phyloP scores from a whole-genome alignment of 352 stramenopile genomes.

The Pythium oligandrum region DNA sequence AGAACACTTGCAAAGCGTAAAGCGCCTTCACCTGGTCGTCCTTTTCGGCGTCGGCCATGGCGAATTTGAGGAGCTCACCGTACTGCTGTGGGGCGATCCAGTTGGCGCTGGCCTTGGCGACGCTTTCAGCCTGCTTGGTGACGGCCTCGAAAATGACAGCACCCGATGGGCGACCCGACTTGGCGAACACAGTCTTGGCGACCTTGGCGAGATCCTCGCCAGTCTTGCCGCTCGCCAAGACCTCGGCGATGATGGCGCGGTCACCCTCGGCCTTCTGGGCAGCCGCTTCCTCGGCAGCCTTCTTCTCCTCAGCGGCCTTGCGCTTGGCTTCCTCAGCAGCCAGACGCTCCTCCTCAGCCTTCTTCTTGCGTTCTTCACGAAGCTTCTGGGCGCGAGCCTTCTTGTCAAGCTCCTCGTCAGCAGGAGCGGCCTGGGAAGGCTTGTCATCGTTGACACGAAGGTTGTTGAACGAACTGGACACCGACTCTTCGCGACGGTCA shows the following conservation, averaged over 20 bases:
- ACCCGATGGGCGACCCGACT: slow-evolving; percentile 33
- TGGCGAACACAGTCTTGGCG: slow-evolving; percentile 51
- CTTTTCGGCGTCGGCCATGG: slow-evolving; percentile 42
- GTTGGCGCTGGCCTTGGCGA: slow-evolving; percentile 75
- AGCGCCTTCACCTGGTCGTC: slow-evolving; percentile 67
- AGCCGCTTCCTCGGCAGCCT: slow-evolving; percentile 39
- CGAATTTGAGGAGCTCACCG: slow-evolving; percentile 55
- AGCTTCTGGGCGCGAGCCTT: slow-evolving; percentile 54
- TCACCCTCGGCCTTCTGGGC: slow-evolving; percentile 48
- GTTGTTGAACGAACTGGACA: slow-evolving; percentile 36
- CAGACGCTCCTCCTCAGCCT: slow-evolving; percentile 67
- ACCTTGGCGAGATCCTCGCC: slow-evolving; percentile 49
- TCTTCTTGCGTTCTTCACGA: slow-evolving; percentile 78
- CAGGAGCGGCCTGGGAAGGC: background rate
- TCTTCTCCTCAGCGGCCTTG: slow-evolving; percentile 51
- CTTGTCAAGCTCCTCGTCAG: slow-evolving; percentile 34
- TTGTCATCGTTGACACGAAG: slow-evolving; percentile 36
- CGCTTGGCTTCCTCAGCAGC: slow-evolving; percentile 63
- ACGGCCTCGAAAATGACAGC: slow-evolving; percentile 57
- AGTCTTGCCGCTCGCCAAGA: slow-evolving; percentile 60
- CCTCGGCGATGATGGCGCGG: slow-evolving; percentile 47
- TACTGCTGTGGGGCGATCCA: slow-evolving; percentile 67
- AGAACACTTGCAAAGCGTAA: slow-evolving; percentile 71
- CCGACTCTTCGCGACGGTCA: slow-evolving; percentile 22
- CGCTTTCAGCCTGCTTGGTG: slow-evolving; percentile 40